These are phyloP conservation scores for Ganoderma multipileum DNA, from an alignment of 1,284 basidiomycete species.

Conservation along the genomic window DNA sequence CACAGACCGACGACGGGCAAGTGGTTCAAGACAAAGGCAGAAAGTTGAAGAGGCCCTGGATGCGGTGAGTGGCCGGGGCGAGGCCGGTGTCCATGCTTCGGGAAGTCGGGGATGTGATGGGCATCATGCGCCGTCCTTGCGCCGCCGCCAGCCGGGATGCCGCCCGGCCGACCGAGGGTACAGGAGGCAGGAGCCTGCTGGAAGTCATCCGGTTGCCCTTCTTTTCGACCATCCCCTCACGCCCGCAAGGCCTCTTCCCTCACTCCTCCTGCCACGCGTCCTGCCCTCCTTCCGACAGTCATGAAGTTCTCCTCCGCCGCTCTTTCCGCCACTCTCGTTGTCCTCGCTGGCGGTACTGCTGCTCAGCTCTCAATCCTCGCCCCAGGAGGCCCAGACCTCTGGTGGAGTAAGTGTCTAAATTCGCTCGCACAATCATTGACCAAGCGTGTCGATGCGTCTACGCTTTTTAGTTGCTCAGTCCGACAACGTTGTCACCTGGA, in stretches of 20 bases:
- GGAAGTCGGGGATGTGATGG: background rate
- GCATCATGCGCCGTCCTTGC: background rate
- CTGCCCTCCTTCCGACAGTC: slow-evolving; percentile 19
- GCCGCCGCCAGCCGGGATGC: slow-evolving; percentile 5
- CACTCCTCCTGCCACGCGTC: slow-evolving; percentile 11
- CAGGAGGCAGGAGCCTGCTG: background rate
- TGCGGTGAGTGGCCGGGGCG: background rate
- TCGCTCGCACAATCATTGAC: too few species aligned
- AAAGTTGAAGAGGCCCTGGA: background rate
- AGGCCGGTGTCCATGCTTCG: background rate
- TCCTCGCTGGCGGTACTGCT: slow-evolving; percentile 44
- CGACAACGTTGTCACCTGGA: slow-evolving; percentile 50
- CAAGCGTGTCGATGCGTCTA: background rate
- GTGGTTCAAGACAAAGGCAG: background rate
- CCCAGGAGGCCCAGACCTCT: slow-evolving; percentile 46
- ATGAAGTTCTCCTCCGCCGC: slow-evolving; percentile 48
- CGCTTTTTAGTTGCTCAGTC: slow-evolving; percentile 37
- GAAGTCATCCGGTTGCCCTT: slow-evolving; percentile 17
- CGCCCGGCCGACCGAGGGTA: slow-evolving; percentile 13
- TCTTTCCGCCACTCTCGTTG: slow-evolving; percentile 42
- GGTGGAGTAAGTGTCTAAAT: slow-evolving; percentile 54
- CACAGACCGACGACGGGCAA: background rate
- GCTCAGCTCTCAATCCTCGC: slow-evolving; percentile 46
- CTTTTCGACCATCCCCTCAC: slow-evolving; percentile 15
- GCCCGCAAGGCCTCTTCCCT: slow-evolving; percentile 21